Evolutionary conservation across 2,329 filamentous ascomycete species (phyloP), one percentile per base, ranked within the genome.

Genomic region (Coccinonectria pachysandricola): DNA sequence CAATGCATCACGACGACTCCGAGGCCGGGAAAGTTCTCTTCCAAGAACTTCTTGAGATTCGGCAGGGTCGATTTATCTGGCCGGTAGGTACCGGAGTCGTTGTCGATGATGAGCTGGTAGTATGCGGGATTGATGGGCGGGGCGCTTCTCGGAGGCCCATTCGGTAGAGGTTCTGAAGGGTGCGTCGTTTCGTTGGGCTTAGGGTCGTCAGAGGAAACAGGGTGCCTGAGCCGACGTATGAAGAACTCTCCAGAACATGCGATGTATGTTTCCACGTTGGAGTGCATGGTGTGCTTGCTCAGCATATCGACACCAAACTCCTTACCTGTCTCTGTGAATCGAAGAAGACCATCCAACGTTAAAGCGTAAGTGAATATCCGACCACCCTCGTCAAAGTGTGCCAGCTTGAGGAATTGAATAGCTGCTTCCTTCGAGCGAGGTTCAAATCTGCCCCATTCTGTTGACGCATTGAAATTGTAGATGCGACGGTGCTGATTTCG

Each of bases 271-370:
- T 77, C 81, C 2, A 94, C 87, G 52, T 95, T 79, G 39, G 83
- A 88, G 59, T 96, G 88, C 85, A 96, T 94, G 20, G 85, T 93
- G 54, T 96, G 88, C 53, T 96, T 96, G 53, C 79, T 86, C 45
- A 96, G 59, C 53, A 95, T 64, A 56, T 95, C 88, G 45, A 96
- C 85, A 27, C 87, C 85, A 33, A 95, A 95, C 46, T 95, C 87
- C 44, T 91, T 91, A 15, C 88, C 88, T 0, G 88, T 96, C 54
- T 95, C 88, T 1, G 88, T 95, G 56, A 95, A 95, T 23, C 86
- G 79, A 48, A 92, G 71, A 27, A 88, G 66, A 5, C 79, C 81
- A 47, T 96, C 88, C 6, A 95, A 67, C 0, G 85, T 93, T 12
- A 96, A 62, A 14, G 95, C 79, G 43, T 95, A 96, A 12, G 88